Percentiles rank a stretch among this genome's conserved stretches.
phyloP scores from a whole-genome alignment of 495 filamentous ascomycete species.

The Neurospora sp. region DNA sequence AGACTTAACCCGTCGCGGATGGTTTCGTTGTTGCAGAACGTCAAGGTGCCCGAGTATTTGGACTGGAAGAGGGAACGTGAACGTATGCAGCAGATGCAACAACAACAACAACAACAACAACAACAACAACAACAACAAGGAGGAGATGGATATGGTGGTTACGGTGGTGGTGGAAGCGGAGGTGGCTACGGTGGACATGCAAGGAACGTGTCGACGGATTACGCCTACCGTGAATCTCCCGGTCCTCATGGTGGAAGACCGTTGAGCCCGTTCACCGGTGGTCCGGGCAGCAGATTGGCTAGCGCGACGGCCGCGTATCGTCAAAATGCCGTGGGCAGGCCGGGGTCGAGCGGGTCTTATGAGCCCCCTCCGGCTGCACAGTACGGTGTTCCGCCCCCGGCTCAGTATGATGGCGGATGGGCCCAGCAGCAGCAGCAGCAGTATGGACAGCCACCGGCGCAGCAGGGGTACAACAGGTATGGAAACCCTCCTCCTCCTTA shows the following conservation, averaged over 20 bases:
- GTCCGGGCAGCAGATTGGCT: neutral
- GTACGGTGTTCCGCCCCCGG: conserved; percentile 8
- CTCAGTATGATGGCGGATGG: conserved; percentile 5
- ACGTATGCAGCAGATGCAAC: neutral
- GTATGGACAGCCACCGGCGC: neutral
- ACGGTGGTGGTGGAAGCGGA: neutral
- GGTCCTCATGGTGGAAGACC: conserved; percentile 18
- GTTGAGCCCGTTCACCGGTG: conserved; percentile 27
- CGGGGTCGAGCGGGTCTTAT: conserved; percentile 34
- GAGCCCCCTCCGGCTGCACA: conserved; percentile 31
- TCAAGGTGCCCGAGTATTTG: conserved; percentile 49
- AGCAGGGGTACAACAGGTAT: neutral
- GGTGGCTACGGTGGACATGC: neutral
- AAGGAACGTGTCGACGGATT: neutral
- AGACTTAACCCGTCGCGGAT: conserved; percentile 59
- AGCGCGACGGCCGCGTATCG: conserved; percentile 22
- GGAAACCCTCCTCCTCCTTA: neutral
- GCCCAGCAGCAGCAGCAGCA: neutral
- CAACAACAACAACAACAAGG: neutral
- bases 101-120: neutral
- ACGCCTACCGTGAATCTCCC: conserved; percentile 25
- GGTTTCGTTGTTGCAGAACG: conserved; percentile 60
- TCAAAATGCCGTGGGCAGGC: conserved; percentile 8
- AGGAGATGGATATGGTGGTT: neutral
- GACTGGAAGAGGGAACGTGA: conserved; percentile 26